Base-by-base conservation (phyloP, 345 rosid genomes). In the Moringa oleifera region DNA sequence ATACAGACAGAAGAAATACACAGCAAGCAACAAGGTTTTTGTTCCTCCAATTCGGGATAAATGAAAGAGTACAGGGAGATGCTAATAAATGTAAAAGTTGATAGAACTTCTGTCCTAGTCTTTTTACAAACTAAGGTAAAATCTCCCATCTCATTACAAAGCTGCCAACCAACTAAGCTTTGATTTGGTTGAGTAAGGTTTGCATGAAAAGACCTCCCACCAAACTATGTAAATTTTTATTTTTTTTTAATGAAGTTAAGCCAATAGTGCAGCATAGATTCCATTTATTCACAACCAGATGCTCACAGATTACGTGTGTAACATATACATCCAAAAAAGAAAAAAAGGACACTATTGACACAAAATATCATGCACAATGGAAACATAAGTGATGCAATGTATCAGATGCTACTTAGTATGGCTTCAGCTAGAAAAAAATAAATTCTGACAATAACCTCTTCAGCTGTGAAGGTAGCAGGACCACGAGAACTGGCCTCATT, bases 401-500 rank as follows among this genome's bases (percentile, higher is more conserved):
- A n/a, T n/a, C n/a, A n/a, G n/a, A n/a, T n/a, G n/a, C n/a, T n/a
- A n/a, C n/a, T n/a, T n/a, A n/a, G n/a, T n/a, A 23, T 6, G 2
- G 18, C 13, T 8, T 15, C 6, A 46, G 52, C 16, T 31, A 23
- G 0, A 15, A 45, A 65, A 53, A 10, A 25, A 8, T 65, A 45
- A 23, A 67, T 64, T 71, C 53, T 23, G 22, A 37, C 47, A 56
- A 63, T 75, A 68, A 94, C 99, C 87, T 88, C 99, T 60, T 88
- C 97, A 51, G 77, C 75, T 3, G 91, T 77, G 71, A 86, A 94
- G 74, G 85, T 74, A 25, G 89, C 78, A 67, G 83, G 88, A 57
- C 96, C 90, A 72, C 89, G 81, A 55, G 92, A 79, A 67, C 77
- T 86, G 62, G 86, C 86, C 73, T 90, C 95, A 62, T 81, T 88